phyloP scores from a whole-genome alignment of 768 basidiomycete species.

The Serendipita sp. region DNA sequence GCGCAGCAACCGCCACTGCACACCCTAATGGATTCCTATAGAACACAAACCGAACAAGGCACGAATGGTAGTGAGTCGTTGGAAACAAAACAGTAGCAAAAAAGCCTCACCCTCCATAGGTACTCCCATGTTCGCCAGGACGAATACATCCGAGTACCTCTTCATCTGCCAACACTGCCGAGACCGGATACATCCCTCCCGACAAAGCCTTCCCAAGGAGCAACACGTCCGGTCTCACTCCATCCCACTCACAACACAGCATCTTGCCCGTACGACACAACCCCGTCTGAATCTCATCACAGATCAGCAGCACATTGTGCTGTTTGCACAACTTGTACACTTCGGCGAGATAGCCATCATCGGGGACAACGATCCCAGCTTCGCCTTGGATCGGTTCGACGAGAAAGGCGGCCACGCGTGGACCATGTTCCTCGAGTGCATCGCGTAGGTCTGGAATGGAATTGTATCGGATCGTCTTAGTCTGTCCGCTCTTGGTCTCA shows the following conservation, averaged over 20 bases:
- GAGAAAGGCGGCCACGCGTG: slow-evolving; percentile 80
- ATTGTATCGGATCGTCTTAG: slow-evolving; percentile 64
- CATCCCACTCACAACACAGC: slow-evolving; percentile 79
- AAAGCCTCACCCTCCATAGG: slow-evolving; percentile 74
- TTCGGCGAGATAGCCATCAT: slow-evolving; percentile 65
- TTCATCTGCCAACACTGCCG: slow-evolving; percentile 78
- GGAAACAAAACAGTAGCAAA: slow-evolving; percentile 1
- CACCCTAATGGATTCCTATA: slow-evolving; percentile 82
- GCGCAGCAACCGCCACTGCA: slow-evolving; percentile 87
- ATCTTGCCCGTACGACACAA: slow-evolving; percentile 87
- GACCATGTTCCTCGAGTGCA: slow-evolving; percentile 66
- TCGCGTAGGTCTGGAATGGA: slow-evolving; percentile 65
- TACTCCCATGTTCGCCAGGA: slow-evolving; percentile 92
- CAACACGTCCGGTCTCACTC: slow-evolving; percentile 78
- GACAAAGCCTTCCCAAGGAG: slow-evolving; percentile 94
- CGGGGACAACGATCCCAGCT: slow-evolving; percentile 90
- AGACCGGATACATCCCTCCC: slow-evolving; percentile 95
- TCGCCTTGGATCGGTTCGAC: slow-evolving; percentile 99
- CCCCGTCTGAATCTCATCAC: slow-evolving; percentile 97
- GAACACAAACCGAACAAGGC: neutral
- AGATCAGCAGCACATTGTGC: slow-evolving; percentile 89
- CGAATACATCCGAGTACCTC: slow-evolving; percentile 90
- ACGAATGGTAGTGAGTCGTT: too few relatives aligned
- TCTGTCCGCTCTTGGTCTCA: slow-evolving; percentile 32
- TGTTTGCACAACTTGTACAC: slow-evolving; percentile 76